Base-by-base conservation (phyloP, 2,329 filamentous ascomycete genomes). In the Sporothrix mexicana region DNA sequence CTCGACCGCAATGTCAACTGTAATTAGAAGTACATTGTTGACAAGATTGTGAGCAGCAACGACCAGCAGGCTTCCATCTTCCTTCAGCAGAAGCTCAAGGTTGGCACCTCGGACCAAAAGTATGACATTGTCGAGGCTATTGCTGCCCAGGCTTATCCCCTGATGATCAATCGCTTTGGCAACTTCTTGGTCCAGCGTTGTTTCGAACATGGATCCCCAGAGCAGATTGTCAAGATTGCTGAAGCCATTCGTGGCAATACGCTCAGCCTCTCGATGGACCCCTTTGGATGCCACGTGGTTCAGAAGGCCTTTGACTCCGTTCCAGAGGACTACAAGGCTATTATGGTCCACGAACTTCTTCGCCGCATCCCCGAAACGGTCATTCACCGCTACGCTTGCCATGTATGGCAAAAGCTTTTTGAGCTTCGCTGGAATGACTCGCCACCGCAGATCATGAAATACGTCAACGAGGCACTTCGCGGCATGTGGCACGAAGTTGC, bases 401-500 rank as follows among this genome's bases (percentile, higher is more conserved):
- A 99, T 81, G 96, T 99, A 75, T 99, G 96, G 96, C 96, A 99
- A 85, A 99, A 99, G 85, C 89, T 99, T 41, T 99, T 99, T 81
- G 96, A 99, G 82, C 89, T 99, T 77, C 92, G 96, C 79, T 99
- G 96, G 96, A 94, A 91, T 75, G 92, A 95, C 78, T 93, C 94
- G 53, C 96, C 96, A 57, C 96, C 96, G 30, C 95, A 98, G 82
- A 97, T 99, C 83, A 99, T 99, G 96, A 93, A 93, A 79, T 97
- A 93, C 78, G 97, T 99, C 83, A 99, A 99, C 79, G 94, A 98
- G 77, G 93, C 96, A 74, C 88, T 99, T 71, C 89, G 90, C 73
- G 95, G 95, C 74, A 98, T 98, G 94, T 99, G 96, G 96, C 95
- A 98, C 79, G 95, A 99, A 79, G 96, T 99, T 75, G 97, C 97